Base-by-base conservation (phyloP, 1,139 yeast species). In the Geotrichum restrictum region DNA sequence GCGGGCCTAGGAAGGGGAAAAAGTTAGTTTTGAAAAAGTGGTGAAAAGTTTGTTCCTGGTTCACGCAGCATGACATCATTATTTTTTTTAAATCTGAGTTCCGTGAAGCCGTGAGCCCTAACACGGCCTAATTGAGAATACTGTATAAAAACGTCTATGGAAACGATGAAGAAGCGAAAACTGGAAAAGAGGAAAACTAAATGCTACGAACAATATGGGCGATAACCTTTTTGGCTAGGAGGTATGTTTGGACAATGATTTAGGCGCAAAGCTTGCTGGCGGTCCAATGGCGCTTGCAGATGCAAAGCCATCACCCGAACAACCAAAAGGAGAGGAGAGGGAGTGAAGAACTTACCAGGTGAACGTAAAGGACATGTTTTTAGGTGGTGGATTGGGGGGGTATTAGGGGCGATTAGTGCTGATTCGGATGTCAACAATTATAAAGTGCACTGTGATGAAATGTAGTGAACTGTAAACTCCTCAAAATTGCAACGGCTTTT, bases 1-100 rank as follows among this genome's bases (percentile, higher is more conserved):
- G 41, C 31, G 24, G 54, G 54, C 54, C 54, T 51, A 27, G 10
- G 19, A 24, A 24, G 29, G 29, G 29, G 29, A 5, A 21, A 14
- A 11, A 10, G 19, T 18, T 10, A 43, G 19, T 11, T 5, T 27
- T 40, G 16, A 14, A 14, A 4, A 6, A 13, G 14, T 33, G 7
- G 3, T 40, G 16, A n/a, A 11, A 22, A 11, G 14, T 18, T 24
- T 29, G 45, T 41, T 36, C 42, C 42, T 38, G 34, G 36, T 14
- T 24, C 18, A 27, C 13, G 42, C 5, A 18, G n/a, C 32, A 29
- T 18, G 38, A 48, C 42, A 24, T 24, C 37, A 27, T 33, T 11
- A 21, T 16, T 11, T 4, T 24, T 24, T 24, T 24, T 24, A 34
- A 37, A 38, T 24, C 10, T 19, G 31, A 37, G 45, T 31, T 33